Evolutionary conservation across 2,329 filamentous ascomycete genomes (phyloP), one percentile per base, ranked within the genome.

Genomic region (Ophiognomonia clavigignenti-juglandacearum): DNA sequence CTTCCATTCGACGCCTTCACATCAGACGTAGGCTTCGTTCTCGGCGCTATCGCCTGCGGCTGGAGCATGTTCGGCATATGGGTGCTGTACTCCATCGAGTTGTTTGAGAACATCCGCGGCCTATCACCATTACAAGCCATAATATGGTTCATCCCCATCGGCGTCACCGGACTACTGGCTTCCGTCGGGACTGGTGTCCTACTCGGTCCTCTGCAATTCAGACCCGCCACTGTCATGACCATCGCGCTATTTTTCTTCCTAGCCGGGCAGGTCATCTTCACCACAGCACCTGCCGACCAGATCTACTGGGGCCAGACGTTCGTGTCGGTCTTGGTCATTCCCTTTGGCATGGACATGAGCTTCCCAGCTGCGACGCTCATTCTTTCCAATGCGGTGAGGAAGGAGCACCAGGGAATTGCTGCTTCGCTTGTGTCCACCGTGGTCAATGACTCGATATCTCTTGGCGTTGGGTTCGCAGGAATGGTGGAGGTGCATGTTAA

Each of bases 391-490:
- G 61, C 61, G 6, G 53, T 64, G 9, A 50, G 50, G 20, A 55
- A 54, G 35, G 41, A 56, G 31, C 59, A 63, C 43, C 61, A 63
- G 45, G 61, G 60, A 2, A 57, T 64, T 14, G 61, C 59, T 5
- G 60, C 60, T 3, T 72, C 68, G n/a, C 56, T 82, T 20, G 70
- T 81, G 44, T 75, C 71, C 44, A 80, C 76, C 0, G 62, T 78
- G 26, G 71, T 82, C 39, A 80, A 82, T 57, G 81, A 81, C 54
- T 72, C 68, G 50, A 79, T 81, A 29, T 73, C 71, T 3, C 59
- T 80, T n/a, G 73, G 71, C 1, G 63, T 81, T 4, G 78, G 76
- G 0, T 70, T 81, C 45, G 77, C 75, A 0, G 76, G 74, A 0
- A 79, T 73, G 0, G 69, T 79, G 10, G 74, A 79, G 53, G 61